Evolutionary conservation across 345 rosid genomes (phyloP), one percentile per base, ranked within the genome.

Genomic region (Salix dunnii): DNA sequence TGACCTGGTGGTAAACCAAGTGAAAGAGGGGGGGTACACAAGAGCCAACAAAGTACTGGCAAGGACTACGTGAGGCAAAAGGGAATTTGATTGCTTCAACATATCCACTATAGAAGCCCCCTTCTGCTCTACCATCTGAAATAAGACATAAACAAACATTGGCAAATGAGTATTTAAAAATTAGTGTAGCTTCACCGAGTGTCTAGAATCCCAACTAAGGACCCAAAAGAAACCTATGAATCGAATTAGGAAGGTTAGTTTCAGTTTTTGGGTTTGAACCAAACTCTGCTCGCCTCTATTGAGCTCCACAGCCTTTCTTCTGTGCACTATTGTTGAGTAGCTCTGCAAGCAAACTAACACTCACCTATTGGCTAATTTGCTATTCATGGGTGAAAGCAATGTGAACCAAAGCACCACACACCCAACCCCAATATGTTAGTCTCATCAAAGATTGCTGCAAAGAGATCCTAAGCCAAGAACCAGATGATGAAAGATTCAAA

Each of bases 1-100:
- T 28, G 49, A 95, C 98, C 94, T 95, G 87, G 85, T 88, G 8
- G 98, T 95, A 81, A 93, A 95, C 98, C 99, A 95, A 14, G 98
- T 73, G 90, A 95, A 95, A 61, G 99, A 90, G 16, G 99, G 99
- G 3, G 98, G 98, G 84, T 84, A 93, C 48, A 90, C 73, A 79
- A 95, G 93, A 86, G 99, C 99, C 88, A 93, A 76, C 60, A 93
- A 10, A 17, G 99, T 90, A 85, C 97, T 93, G 31, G 91, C 97
- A 66, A 93, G 88, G 60, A 95, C 93, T 18, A 87, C 92, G 74
- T 95, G 94, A 82, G 99, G 98, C 82, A 95, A 85, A 67, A 91
- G 71, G 16, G 93, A 86, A 83, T 93, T 93, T 49, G 98, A 86
- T 48, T 89, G 86, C 90, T 89, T 88, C 84, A 95, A 78, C 79